These are phyloP conservation scores for Penicillium antarcticum DNA, from an alignment of 495 filamentous ascomycete genomes.

Conservation along the genomic window DNA sequence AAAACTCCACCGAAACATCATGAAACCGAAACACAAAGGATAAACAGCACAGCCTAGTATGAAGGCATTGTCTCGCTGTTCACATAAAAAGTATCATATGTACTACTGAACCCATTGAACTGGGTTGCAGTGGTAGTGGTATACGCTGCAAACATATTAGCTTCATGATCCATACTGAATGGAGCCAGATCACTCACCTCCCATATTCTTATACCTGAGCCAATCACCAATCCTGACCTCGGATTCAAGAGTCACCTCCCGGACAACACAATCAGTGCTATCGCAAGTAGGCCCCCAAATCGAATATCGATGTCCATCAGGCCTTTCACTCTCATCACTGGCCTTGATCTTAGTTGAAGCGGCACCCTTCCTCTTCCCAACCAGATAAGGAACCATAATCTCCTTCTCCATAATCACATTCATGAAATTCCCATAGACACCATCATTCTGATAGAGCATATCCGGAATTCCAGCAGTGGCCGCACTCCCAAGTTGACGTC, in stretches of 20 bases:
- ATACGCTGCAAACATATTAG: conserved; percentile 13
- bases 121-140: conserved; percentile 23
- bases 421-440: conserved; percentile 33
- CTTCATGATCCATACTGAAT: background rate
- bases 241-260: conserved; percentile 10
- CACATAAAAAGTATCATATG: conserved; percentile 11
- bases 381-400: conserved; percentile 10
- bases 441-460: conserved; percentile 38
- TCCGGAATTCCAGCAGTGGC: conserved; percentile 11
- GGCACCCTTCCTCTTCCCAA: background rate
- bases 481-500: conserved; percentile 16
- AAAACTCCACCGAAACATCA: background rate
- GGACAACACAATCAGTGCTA: conserved; percentile 25
- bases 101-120: conserved; percentile 29
- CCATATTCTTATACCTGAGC: conserved; percentile 34
- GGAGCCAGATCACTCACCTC: conserved; percentile 14
- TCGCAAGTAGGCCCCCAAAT: conserved; percentile 40
- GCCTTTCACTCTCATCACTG: background rate
- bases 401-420: conserved; percentile 26
- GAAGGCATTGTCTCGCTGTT: conserved; percentile 10
- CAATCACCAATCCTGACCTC: conserved; percentile 33
- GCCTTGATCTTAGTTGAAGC: background rate
- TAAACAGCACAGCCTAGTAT: background rate
- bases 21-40: background rate
- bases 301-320: conserved; percentile 18